Evolutionary conservation across 176 grass and related monocot genomes (phyloP), one percentile per base, ranked within the genome.

Genomic region (Elaeis guineensis): DNA sequence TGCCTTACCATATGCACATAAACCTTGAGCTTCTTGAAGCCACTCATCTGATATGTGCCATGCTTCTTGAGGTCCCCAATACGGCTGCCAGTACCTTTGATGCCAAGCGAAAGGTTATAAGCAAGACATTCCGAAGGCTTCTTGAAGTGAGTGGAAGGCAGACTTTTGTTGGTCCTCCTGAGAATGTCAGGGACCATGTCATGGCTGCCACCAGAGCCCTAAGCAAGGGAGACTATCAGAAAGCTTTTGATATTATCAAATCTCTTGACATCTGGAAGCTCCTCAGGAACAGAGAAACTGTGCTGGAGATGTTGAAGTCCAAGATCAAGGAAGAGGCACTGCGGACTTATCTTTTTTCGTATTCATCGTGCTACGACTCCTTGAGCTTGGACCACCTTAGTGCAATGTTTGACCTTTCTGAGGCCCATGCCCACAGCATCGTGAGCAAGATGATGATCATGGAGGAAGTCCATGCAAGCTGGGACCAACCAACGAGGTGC

Each of bases 1-100:
- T 96, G 91, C 91, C 91, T 28, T 96, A 96, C 68, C 91, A 90
- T 74, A 96, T 96, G 91, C 91, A 96, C 58, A 96, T 96, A 77
- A 96, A 96, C 68, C 78, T 96, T 56, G 91, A 96, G 62, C 86
- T 96, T 22, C 79, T 96, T 28, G 91, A 96, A 80, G 83, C 91
- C 25, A 90, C 86, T 30, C 91, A 96, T 20, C 74, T 96, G 72
- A 82, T 90, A 44, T 90, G 86, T 79, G 91, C 91, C 16, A 96
- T 96, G 91, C 78, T 96, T 50, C 90, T 96, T 54, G 91, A 96
- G 72, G 86, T 96, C 55, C 91, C 91, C 11, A 79, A 79, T 62
- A 96, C 90, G 83, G 86, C 91, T 52, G 67, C 91, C 58, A 78
- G 64, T 57, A 79, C 80, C 58, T 87, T 85, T 23, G 86, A 90